These are phyloP conservation scores for Phtheirospermum japonicum DNA, from an alignment of 257 asterid species.

Conservation along the genomic window DNA sequence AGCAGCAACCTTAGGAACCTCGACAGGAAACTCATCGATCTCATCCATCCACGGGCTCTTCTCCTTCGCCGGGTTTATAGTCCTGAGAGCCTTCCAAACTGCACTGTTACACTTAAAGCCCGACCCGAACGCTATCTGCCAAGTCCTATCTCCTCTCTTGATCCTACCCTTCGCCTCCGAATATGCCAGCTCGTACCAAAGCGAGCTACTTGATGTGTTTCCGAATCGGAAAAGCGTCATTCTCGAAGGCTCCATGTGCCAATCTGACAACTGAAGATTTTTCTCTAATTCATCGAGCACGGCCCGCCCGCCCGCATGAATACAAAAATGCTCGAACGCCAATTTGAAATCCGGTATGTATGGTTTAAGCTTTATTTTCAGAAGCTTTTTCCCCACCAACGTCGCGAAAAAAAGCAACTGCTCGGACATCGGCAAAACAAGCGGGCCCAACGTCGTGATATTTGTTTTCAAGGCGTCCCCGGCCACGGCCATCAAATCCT, in stretches of 20 bases:
- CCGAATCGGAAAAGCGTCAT: conserved; percentile 54
- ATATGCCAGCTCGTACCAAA: conserved; percentile 53
- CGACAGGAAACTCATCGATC: conserved; percentile 48
- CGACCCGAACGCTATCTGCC: conserved; percentile 60
- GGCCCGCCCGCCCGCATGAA: conserved; percentile 52
- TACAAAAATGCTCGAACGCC: conserved; percentile 54
- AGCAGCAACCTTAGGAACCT: conserved; percentile 41
- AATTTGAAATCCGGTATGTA: conserved; percentile 51
- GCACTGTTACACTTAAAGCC: conserved; percentile 60
- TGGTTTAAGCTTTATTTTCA: conserved; percentile 45
- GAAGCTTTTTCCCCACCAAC: conserved; percentile 38
- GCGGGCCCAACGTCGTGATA: conserved; percentile 42
- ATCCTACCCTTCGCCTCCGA: conserved; percentile 53
- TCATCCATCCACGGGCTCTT: conserved; percentile 52
- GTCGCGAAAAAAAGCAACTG: conserved; percentile 30
- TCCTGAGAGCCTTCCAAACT: conserved; percentile 45
- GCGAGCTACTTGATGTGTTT: conserved; percentile 47
- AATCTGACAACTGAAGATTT: conserved; percentile 35
- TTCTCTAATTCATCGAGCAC: conserved; percentile 50
- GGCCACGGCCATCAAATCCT: conserved; percentile 51
- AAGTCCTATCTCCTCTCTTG: conserved; percentile 43
- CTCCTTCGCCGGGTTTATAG: conserved; percentile 39
- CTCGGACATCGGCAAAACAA: conserved; percentile 36
- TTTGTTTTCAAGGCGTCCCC: conserved; percentile 49
- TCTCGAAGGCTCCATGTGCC: conserved; percentile 59